A percentile compares a stretch with the other conserved stretches of the same genome.
Conservation (phyloP, 768 basidiomycete genomes). For the Epithele typhae region DNA sequence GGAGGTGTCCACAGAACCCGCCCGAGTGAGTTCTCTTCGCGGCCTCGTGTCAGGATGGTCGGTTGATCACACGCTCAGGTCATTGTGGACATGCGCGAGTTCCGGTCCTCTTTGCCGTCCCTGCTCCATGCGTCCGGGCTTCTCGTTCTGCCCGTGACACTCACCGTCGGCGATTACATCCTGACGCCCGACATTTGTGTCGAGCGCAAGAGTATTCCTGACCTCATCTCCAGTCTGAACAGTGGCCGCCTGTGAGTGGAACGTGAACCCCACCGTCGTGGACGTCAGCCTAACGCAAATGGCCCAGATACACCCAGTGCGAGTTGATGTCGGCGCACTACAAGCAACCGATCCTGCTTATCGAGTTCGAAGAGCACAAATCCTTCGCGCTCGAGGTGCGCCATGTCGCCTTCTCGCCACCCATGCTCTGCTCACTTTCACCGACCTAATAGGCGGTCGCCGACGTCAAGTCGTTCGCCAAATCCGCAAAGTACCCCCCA, state of each 20-base stretch:
- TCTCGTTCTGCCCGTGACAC: slow-evolving; percentile 82
- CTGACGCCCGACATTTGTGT: slow-evolving; percentile 93
- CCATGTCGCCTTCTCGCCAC: neutral
- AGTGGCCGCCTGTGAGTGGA: slow-evolving; percentile 83
- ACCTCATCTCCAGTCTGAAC: slow-evolving; percentile 90
- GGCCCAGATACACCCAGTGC: slow-evolving; percentile 86
- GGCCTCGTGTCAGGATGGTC: neutral
- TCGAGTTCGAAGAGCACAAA: slow-evolving; percentile 98
- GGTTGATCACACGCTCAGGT: slow-evolving; percentile 45
- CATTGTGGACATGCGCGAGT: slow-evolving; percentile 96
- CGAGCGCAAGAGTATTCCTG: slow-evolving; percentile 91
- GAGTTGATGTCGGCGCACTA: slow-evolving; percentile 96
- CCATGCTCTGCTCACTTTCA: neutral
- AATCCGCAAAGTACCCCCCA: slow-evolving; percentile 53
- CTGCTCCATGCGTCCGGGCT: slow-evolving; percentile 80
- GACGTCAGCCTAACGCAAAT: too few relatives aligned
- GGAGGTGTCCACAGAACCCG: slow-evolving; percentile 59
- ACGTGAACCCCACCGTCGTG: neutral
- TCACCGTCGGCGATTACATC: slow-evolving; percentile 96
- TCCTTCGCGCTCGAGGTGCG: slow-evolving; percentile 85
- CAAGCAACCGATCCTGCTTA: slow-evolving; percentile 87
- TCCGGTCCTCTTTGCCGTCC: slow-evolving; percentile 88
- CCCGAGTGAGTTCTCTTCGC: slow-evolving; percentile 39
- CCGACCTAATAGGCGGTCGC: slow-evolving; percentile 45
- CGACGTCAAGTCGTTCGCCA: slow-evolving; percentile 65